Conservation (phyloP, 2,329 filamentous ascomycete genomes). For the Gnomoniopsis sp. region DNA sequence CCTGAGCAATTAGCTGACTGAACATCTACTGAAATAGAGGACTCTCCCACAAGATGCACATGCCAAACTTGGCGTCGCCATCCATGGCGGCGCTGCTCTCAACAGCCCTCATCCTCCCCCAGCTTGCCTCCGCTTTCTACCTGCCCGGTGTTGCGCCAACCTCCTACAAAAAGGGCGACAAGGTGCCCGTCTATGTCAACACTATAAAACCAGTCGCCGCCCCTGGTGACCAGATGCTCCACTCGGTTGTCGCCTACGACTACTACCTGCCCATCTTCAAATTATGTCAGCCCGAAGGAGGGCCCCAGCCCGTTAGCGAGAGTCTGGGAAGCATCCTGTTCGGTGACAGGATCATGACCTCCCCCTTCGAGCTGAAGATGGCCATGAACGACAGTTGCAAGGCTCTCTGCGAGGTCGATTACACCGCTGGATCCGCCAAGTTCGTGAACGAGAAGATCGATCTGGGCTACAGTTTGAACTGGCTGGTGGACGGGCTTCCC, state of each 20-base stretch:
- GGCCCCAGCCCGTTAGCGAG: conserved; percentile 77
- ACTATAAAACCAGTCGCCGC: conserved; percentile 82
- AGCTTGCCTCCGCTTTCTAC: conserved; percentile 75
- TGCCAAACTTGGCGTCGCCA: conserved; percentile 41
- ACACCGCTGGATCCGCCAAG: conserved; percentile 61
- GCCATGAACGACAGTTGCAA: conserved; percentile 84
- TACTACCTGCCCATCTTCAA: conserved; percentile 89
- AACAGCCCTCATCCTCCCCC: conserved; percentile 48
- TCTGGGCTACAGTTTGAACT: conserved; percentile 89
- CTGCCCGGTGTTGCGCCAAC: conserved; percentile 93
- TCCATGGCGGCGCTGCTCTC: conserved; percentile 45
- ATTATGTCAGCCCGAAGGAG: conserved; percentile 78
- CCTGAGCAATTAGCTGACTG: neutral
- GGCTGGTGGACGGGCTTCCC: conserved; percentile 91
- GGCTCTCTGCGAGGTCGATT: conserved; percentile 65
- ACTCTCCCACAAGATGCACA: conserved; percentile 36
- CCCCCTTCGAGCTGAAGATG: conserved; percentile 88
- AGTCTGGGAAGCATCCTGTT: conserved; percentile 95
- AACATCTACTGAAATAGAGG: neutral
- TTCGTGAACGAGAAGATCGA: conserved; percentile 83
- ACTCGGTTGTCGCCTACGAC: conserved; percentile 93
- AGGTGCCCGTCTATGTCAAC: conserved; percentile 88
- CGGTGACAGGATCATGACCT: conserved; percentile 96
- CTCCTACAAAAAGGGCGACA: conserved; percentile 77
- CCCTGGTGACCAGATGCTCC: conserved; percentile 72